Percentiles rank a stretch among this genome's conserved stretches.
Conservation (phyloP, 2,329 filamentous ascomycete genomes). For the Chaetomiaceae sp. region DNA sequence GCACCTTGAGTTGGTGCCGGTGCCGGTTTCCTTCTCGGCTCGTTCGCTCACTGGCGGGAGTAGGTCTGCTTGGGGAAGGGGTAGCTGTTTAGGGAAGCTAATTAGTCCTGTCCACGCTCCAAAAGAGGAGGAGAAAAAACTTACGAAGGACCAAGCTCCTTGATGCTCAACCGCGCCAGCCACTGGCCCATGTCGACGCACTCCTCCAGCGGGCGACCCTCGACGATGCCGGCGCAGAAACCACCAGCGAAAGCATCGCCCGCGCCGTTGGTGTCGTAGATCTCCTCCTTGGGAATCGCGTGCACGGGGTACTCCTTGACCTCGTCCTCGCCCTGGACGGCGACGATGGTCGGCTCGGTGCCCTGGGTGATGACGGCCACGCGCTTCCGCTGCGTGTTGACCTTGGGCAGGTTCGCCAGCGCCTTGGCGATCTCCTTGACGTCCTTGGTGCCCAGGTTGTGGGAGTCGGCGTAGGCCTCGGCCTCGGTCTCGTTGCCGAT, state of each 20-base stretch:
- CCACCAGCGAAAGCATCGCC: constrained; percentile 96
- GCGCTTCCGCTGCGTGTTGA: constrained; percentile 78
- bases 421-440: constrained; percentile 80
- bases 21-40: not conserved
- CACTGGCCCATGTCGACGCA: constrained; percentile 91
- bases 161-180: constrained; percentile 89
- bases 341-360: constrained; percentile 83
- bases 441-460: constrained; percentile 69
- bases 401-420: constrained; percentile 86
- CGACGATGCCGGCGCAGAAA: constrained; percentile 82
- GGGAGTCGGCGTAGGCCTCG: constrained; percentile 76
- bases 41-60: constrained; percentile 35
- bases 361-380: constrained; percentile 93
- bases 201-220: constrained; percentile 74
- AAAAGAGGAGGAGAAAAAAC: constrained; percentile 36
- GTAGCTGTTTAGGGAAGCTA: constrained; percentile 49
- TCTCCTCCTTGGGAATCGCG: constrained; percentile 69
- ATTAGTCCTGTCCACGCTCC: not conserved
- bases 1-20: not conserved
- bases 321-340: constrained; percentile 64
- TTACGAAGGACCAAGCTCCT: constrained; percentile 94
- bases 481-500: constrained; percentile 98
- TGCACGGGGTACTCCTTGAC: constrained; percentile 78
- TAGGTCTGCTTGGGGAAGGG: constrained; percentile 80
- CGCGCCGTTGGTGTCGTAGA: constrained; percentile 95